Evolutionary conservation across 2,329 filamentous ascomycete species (phyloP), one percentile per base, ranked within the genome.

Genomic region (Lachnellula hyalina): DNA sequence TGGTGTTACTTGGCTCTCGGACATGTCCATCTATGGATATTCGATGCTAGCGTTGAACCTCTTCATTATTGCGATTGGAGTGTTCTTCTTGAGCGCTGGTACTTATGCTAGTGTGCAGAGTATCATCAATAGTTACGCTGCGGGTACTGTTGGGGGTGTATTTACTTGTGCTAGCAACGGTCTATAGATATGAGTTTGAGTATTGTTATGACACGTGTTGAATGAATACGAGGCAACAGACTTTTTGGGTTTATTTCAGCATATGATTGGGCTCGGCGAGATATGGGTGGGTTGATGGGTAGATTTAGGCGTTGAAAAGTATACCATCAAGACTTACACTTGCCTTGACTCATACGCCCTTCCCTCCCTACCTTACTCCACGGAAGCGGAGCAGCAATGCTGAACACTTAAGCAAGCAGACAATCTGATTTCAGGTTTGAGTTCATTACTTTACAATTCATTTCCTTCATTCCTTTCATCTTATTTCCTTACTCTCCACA

Each of bases 11-110:
- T 68, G 67, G 67, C 34, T 70, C 5, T 49, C 54, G 9, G 63
- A 68, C 28, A 60, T 65, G 23, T 61, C 63, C 3, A 17, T 53
- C 3, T 61, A 70, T 41, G 77, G 79, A 36, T 77, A 74, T 51
- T 47, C 81, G 7, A 80, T 82, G 44, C 77, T 84, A n/a, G 71
- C 74, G 0, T 70, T 94, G 51, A 96, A 96, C 66, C 67, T 90
- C 15, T 63, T 83, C 59, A 82, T 96, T 56, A 91, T 94, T 55
- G 28, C 79, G 2, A 82, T 87, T 17, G 92, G 92, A 0, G 51
- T 95, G n/a, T 83, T 92, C 62, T 95, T 96, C 75, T 72, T 96
- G 47, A 85, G 79, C 0, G 88, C 79, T 0, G 92, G 92, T 38
- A 96, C 91, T 3, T 96, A 96, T 67, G 84, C 82, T 36, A 86